phyloP scores from a whole-genome alignment of 2,329 filamentous ascomycete genomes.

The Fusarium longipes region DNA sequence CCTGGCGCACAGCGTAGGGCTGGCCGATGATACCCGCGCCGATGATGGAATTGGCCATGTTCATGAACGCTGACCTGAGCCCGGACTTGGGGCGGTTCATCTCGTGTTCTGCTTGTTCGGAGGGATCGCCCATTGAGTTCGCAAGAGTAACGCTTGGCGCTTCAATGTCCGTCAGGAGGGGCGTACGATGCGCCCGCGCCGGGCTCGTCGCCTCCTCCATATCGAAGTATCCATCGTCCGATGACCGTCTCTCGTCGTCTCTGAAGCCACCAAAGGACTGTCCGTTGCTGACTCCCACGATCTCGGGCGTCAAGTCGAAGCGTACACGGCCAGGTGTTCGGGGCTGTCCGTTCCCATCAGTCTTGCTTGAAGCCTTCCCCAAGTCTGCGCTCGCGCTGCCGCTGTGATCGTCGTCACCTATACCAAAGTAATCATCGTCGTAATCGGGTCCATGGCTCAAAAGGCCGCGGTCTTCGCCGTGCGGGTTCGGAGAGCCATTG shows the following conservation, averaged over 20 bases:
- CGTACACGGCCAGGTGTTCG: constrained; percentile 76
- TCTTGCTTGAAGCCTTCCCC: constrained; percentile 34
- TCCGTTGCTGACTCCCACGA: constrained; percentile 50
- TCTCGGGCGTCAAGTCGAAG: constrained; percentile 70
- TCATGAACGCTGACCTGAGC: constrained; percentile 93
- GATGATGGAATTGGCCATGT: constrained; percentile 99
- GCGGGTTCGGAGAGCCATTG: constrained; percentile 46
- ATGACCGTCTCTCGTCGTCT: constrained; percentile 35
- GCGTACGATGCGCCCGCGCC: constrained; percentile 67
- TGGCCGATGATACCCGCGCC: constrained; percentile 82
- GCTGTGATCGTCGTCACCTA: constrained; percentile 35
- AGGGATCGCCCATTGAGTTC: constrained; percentile 58
- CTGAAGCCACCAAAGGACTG: constrained; percentile 22
- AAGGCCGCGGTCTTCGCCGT: constrained; percentile 51
- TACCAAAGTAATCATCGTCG: constrained; percentile 45
- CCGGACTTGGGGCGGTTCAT: constrained; percentile 81
- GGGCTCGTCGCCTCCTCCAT: constrained; percentile 59
- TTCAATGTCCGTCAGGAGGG: constrained; percentile 84
- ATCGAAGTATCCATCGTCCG: constrained; percentile 60
- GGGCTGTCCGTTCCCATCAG: constrained; percentile 39
- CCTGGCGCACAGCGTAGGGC: constrained; percentile 95
- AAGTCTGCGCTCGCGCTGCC: constrained; percentile 25
- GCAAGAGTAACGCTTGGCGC: constrained; percentile 80
- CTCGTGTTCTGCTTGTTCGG: constrained; percentile 64
- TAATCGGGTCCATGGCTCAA: constrained; percentile 40